phyloP scores from a whole-genome alignment of 2,329 filamentous ascomycete genomes.

The Ramularia collo-cygni region DNA sequence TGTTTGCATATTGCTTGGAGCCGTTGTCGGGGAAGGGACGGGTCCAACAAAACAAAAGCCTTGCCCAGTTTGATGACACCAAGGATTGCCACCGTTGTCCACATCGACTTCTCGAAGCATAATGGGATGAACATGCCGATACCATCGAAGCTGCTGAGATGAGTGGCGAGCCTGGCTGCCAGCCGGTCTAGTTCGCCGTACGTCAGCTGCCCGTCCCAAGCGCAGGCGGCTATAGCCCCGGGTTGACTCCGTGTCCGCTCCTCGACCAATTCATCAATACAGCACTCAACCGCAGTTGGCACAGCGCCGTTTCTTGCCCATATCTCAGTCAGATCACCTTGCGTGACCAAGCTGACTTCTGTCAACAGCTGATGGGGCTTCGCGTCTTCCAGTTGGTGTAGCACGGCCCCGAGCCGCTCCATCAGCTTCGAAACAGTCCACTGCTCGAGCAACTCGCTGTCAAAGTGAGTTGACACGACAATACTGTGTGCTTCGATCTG shows the following conservation, averaged over 20 bases:
- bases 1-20: slow-evolving; percentile 5
- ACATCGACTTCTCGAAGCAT: slow-evolving; percentile 33
- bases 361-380: no score
- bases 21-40: slow-evolving; percentile 12
- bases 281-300: no score
- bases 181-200: slow-evolving; percentile 11
- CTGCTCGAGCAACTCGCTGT: no score
- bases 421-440: no score
- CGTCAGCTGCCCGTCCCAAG: slow-evolving; percentile 10
- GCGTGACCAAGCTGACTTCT: no score
- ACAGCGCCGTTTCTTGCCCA: no score
- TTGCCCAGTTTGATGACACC: slow-evolving; percentile 32
- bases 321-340: no score
- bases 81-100: slow-evolving; percentile 30
- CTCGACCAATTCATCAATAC: no score
- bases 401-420: slow-evolving; percentile 5
- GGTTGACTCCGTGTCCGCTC: no score
- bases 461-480: no score
- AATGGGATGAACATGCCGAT: slow-evolving; percentile 32
- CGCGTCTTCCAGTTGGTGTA: slow-evolving; percentile 6
- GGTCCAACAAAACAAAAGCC: slow-evolving; percentile 33
- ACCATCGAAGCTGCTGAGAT: no score
- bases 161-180: slow-evolving; percentile 24
- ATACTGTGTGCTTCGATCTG: no score
- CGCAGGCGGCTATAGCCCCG: slow-evolving; percentile 5